phyloP scores from a whole-genome alignment of 352 stramenopile species.

The Aphanomyces euteiches region DNA sequence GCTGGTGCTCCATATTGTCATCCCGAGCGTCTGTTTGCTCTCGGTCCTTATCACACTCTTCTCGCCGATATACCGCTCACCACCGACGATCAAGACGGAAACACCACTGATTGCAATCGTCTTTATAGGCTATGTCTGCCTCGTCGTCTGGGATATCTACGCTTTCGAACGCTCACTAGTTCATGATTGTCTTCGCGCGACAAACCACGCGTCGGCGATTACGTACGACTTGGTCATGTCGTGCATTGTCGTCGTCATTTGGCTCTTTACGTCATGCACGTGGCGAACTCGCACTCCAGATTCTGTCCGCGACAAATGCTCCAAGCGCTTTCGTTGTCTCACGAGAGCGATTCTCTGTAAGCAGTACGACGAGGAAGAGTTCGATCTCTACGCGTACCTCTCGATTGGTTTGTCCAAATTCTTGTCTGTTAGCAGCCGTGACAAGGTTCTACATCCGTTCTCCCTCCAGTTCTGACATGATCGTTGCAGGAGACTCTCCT shows the following conservation, averaged over 20 bases:
- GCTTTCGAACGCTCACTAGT: neutral
- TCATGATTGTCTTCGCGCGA: neutral
- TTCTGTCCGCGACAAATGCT: conserved; percentile 47
- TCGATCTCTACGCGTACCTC: conserved; percentile 65
- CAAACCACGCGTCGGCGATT: neutral
- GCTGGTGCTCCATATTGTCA: conserved; percentile 50
- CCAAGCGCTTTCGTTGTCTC: conserved; percentile 62
- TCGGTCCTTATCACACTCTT: conserved; percentile 48
- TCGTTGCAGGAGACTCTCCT: conserved; percentile 48
- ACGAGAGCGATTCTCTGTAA: conserved; percentile 59
- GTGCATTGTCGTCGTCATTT: conserved; percentile 43
- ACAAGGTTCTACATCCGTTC: conserved; percentile 28
- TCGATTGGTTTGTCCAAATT: conserved; percentile 66
- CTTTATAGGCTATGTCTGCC: neutral
- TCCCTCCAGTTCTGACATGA: neutral
- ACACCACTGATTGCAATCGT: neutral
- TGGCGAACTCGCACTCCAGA: conserved; percentile 52
- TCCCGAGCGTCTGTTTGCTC: conserved; percentile 41
- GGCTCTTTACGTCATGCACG: conserved; percentile 42
- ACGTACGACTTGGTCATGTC: conserved; percentile 8
- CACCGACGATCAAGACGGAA: conserved; percentile 34
- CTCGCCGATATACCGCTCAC: conserved; percentile 53
- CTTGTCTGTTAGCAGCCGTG: conserved; percentile 70
- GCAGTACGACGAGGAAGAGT: conserved; percentile 46
- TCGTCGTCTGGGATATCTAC: neutral